Base-by-base conservation (phyloP, 192 early-diverging fungal species). In the Coemansia sp. region DNA sequence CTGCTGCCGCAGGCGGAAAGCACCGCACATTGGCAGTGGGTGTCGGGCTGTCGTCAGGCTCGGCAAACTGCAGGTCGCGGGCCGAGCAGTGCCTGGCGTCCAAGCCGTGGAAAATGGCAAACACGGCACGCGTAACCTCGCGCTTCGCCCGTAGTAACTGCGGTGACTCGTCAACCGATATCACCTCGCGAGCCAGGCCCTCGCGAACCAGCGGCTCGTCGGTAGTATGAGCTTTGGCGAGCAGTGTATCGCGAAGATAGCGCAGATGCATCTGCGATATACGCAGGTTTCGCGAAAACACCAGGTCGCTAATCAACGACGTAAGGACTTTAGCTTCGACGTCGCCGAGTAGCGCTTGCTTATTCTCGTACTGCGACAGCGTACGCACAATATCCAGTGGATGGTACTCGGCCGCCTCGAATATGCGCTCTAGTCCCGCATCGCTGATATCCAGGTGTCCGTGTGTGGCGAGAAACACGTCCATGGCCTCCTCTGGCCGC, bases 191-290 rank as follows among this genome's bases (percentile, higher is more conserved):
- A 4, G 34, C 50, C 3, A 36, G 21, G 7, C 64, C 64, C 0
- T 27, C 50, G 4, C 21, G 14, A 35, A 41, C 34, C 33, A 54
- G 9, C 33, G 17, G 24, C 46, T 17, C 21, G 21, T 59, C 59
- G 31, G 63, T 19, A 3, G 4, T 10, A 8, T 7, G 16, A 0
- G 51, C 51, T 37, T 29, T 35, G 1, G 36, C n/a, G 7, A n/a
- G 34, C 0, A 72, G 17, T 29, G 35, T 16, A 0, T 65, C n/a
- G 14, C 57, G n/a, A n/a, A 68, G 5, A 29, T 69, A 77, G 8
- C 59, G 35, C 44, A 46, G 6, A 57, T 77, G 70, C 75, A 77
- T 77, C 13, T 72, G 56, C 5, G 70, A 36, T 14, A 72, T 46
- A 0, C 75, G 75, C 29, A 29, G 31, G 17, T 36, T 19, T 1